A percentile compares a stretch with the other conserved stretches of the same genome.
Conservation (phyloP, 2,329 filamentous ascomycete genomes). For the Claviceps pazoutovae region DNA sequence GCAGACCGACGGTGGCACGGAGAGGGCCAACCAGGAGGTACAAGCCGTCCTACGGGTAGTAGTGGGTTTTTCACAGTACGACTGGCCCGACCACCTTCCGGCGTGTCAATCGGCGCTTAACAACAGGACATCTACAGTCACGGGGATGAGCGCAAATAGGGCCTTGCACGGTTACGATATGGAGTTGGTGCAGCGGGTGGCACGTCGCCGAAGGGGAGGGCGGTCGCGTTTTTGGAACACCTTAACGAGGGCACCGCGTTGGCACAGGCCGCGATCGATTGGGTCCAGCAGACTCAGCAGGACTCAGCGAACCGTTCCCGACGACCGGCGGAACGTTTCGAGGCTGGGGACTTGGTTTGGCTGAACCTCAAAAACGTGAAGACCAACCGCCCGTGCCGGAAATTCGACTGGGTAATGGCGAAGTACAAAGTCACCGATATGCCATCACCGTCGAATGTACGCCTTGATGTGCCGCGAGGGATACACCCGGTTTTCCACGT, state of each 20-base stretch:
- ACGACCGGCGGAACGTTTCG: too few species aligned
- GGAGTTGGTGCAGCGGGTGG: neutral
- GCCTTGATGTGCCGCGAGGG: too few species aligned
- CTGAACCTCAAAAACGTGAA: too few species aligned
- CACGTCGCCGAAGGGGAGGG: neutral
- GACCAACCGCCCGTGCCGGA: too few species aligned
- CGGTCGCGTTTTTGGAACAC: neutral
- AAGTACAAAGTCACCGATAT: too few species aligned
- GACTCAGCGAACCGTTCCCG: neutral
- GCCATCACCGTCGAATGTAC: too few species aligned
- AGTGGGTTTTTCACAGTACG: neutral
- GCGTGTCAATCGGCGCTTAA: neutral
- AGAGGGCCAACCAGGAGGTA: neutral
- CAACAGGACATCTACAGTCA: neutral
- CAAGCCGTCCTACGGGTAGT: neutral
- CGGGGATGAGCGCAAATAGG: neutral
- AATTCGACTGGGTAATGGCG: too few species aligned
- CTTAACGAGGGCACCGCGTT: too few species aligned
- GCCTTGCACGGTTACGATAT: neutral
- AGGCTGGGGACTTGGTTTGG: too few species aligned
- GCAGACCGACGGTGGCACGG: neutral
- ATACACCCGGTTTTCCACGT: too few species aligned
- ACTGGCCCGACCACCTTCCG: neutral
- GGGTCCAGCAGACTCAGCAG: neutral
- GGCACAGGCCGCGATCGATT: neutral